phyloP scores from a whole-genome alignment of 73 alveolate genomes.

The Paramecium sonneborni region DNA sequence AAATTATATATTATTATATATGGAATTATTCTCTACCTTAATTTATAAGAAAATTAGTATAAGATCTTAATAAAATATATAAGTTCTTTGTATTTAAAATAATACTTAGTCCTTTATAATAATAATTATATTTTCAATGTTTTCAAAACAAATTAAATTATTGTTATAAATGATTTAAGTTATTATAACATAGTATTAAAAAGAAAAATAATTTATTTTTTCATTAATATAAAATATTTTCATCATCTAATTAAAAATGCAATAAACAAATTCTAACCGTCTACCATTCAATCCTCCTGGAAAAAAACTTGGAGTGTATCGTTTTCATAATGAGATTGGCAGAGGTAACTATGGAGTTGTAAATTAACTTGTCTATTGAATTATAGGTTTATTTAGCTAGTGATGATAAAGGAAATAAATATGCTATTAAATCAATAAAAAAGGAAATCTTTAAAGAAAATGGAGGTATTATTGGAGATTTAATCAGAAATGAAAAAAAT shows the following conservation, averaged over 20 bases:
- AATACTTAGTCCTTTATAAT: too few species aligned
- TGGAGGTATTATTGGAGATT: slow-evolving; percentile 16
- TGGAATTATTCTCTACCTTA: too few species aligned
- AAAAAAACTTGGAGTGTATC: background rate
- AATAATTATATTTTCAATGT: too few species aligned
- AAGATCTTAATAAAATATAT: too few species aligned
- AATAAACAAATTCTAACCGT: background rate
- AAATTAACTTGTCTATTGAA: background rate
- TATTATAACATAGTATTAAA: too few species aligned
- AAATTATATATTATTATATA: background rate
- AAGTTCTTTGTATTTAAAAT: too few species aligned
- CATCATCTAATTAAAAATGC: background rate
- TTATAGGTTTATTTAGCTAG: background rate
- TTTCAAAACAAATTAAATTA: too few species aligned
- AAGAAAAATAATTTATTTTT: too few species aligned
- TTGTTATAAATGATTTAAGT: too few species aligned
- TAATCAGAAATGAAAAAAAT: background rate
- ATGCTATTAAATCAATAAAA: background rate
- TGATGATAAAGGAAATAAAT: background rate
- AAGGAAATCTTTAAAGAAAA: background rate
- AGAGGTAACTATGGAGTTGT: background rate
- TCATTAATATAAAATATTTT: too few species aligned
- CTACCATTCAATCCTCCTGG: slow-evolving; percentile 9
- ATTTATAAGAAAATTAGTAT: too few species aligned
- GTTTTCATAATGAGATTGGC: background rate